Conservation (phyloP, 192 early-diverging fungal species). For the Podila minutissima region DNA sequence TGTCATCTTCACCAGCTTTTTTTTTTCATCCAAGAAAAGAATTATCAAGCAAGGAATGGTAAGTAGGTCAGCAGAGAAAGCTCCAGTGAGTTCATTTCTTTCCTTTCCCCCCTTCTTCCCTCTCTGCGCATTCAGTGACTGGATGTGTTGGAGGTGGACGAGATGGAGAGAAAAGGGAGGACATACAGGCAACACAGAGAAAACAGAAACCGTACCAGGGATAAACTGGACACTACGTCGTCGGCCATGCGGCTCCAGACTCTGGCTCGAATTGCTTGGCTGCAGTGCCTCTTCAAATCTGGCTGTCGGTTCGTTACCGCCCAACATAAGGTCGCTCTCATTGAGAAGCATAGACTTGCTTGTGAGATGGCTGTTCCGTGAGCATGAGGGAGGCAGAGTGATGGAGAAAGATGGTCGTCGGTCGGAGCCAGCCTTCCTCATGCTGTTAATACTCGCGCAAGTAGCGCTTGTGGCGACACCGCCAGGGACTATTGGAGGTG, state of each 20-base stretch:
- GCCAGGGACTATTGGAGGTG: constrained; percentile 3
- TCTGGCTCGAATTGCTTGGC: neutral
- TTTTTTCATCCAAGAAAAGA: neutral
- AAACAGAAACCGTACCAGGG: constrained; percentile 12
- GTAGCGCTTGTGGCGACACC: neutral
- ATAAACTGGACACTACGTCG: constrained; percentile 36
- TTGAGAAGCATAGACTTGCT: constrained; percentile 2
- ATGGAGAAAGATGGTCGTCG: constrained; percentile 40
- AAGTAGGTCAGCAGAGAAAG: neutral
- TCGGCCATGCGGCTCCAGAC: constrained; percentile 5
- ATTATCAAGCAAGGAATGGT: neutral
- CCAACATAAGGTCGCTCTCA: neutral
- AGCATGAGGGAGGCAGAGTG: constrained; percentile 28
- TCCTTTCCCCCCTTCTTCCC: too few species aligned
- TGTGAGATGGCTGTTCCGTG: constrained; percentile 13
- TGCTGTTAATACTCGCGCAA: neutral
- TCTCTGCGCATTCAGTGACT: too few species aligned
- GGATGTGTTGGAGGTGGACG: neutral
- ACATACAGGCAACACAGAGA: neutral
- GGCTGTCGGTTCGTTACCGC: constrained; percentile 7
- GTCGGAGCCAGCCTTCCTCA: neutral
- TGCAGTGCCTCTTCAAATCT: constrained; percentile 17
- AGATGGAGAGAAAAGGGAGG: neutral
- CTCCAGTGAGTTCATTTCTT: neutral
- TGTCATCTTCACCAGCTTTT: constrained; percentile 23